Conservation (phyloP, 2,329 filamentous ascomycete genomes). For the Ascochyta koolunga region DNA sequence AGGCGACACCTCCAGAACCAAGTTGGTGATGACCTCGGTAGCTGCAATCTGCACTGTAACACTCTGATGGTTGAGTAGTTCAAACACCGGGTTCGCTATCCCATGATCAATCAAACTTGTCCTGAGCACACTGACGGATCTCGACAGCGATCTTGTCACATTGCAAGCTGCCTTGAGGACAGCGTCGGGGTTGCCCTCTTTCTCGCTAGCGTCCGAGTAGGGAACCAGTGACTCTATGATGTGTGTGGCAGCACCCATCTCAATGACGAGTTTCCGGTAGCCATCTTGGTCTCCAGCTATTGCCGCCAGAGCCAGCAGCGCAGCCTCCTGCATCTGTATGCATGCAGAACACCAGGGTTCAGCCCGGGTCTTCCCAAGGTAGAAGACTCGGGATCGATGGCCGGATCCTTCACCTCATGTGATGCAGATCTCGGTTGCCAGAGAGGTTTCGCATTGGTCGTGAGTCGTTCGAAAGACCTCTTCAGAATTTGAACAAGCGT, state of each 20-base stretch:
- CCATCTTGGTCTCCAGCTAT: constrained; percentile 81
- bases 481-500: constrained; percentile 69
- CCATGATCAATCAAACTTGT: constrained; percentile 88
- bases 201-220: constrained; percentile 53
- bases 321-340: constrained; percentile 77
- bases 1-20: constrained; percentile 87
- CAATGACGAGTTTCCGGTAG: constrained; percentile 80
- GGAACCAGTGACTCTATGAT: constrained; percentile 82
- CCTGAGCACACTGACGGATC: constrained; percentile 81
- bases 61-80: constrained; percentile 75
- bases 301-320: constrained; percentile 80
- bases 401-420: constrained; percentile 32
- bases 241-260: constrained; percentile 78
- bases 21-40: constrained; percentile 81
- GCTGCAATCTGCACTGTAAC: constrained; percentile 84
- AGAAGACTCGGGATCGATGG: constrained; percentile 40
- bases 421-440: constrained; percentile 57
- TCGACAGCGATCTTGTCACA: constrained; percentile 78
- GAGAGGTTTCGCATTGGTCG: constrained; percentile 56
- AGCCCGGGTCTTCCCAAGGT: constrained; percentile 42
- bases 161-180: constrained; percentile 88
- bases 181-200: constrained; percentile 76
- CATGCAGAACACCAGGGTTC: constrained; percentile 65
- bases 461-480: constrained; percentile 66
- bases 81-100: constrained; percentile 77